Conservation (phyloP, 2,329 filamentous ascomycete genomes). For the Cephalotrichum gorgonifer region DNA sequence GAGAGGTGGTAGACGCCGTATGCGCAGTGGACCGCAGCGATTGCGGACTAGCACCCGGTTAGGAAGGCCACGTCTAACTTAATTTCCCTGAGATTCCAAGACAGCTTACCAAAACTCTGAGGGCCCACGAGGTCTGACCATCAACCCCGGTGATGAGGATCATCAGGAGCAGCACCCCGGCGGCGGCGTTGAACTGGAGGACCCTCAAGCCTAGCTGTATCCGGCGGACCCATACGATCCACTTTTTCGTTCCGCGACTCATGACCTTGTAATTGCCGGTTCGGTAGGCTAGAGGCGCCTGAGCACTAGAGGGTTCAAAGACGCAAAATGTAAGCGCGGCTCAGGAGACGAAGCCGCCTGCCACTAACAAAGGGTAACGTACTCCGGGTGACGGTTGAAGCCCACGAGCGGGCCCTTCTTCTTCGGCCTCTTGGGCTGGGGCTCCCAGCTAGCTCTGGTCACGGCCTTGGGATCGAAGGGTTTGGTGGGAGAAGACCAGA, state of each 20-base stretch:
- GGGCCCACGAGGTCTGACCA: conserved; percentile 59
- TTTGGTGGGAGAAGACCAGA: conserved; percentile 34
- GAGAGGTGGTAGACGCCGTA: conserved; percentile 78
- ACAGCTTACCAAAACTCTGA: conserved; percentile 62
- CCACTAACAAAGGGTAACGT: conserved; percentile 21
- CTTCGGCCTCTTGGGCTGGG: conserved; percentile 51
- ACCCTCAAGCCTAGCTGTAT: conserved; percentile 60
- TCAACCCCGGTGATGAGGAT: conserved; percentile 65
- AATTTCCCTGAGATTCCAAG: not conserved
- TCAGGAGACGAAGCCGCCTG: not conserved
- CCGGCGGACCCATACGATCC: conserved; percentile 59
- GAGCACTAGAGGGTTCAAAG: conserved; percentile 31
- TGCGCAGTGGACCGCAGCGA: conserved; percentile 58
- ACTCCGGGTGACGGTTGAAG: conserved; percentile 85
- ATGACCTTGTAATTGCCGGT: conserved; percentile 54
- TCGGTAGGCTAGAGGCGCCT: conserved; percentile 53
- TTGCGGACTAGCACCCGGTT: conserved; percentile 48
- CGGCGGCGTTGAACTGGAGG: conserved; percentile 55
- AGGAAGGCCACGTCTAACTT: not conserved
- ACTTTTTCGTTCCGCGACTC: conserved; percentile 57
- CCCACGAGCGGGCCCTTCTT: conserved; percentile 66
- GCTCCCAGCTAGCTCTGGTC: conserved; percentile 66
- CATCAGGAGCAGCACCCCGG: conserved; percentile 63
- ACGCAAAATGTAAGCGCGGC: not conserved
- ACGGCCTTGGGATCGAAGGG: conserved; percentile 82